Evolutionary conservation across 768 basidiomycete species (phyloP).

Genomic region (Lactarius trivialis): DNA sequence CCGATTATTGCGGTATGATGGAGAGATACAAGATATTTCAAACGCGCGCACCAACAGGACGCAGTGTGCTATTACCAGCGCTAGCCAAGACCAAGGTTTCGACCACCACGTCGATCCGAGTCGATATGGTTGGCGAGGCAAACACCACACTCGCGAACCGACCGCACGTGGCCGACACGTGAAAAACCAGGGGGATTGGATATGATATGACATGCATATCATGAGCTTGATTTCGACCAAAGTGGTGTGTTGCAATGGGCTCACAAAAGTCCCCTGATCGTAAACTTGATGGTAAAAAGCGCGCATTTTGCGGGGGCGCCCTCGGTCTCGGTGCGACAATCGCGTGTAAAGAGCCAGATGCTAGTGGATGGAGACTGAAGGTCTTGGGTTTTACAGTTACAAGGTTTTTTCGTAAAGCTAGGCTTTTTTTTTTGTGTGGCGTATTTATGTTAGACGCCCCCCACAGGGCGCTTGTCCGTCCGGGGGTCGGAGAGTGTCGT

Average conservation of each 20-base stretch:
- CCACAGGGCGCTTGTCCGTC: neutral
- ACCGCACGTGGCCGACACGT: neutral
- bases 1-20: neutral
- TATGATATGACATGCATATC: too few relatives aligned
- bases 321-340: neutral
- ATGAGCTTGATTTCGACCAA: too few relatives aligned
- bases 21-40: neutral
- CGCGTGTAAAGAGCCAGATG: neutral
- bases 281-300: slow-evolving; percentile 4
- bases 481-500: neutral
- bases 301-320: neutral
- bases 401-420: neutral
- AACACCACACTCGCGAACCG: too few relatives aligned
- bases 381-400: neutral
- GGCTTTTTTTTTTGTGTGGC: neutral
- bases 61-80: too few relatives aligned
- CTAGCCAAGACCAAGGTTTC: too few relatives aligned
- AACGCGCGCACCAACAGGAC: neutral
- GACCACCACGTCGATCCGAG: neutral
- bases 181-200: neutral
- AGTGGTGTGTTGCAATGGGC: neutral
- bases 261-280: slow-evolving; percentile 4
- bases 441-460: neutral
- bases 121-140: too few relatives aligned
- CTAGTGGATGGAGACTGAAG: neutral